Evolutionary conservation across 2,329 filamentous ascomycete genomes (phyloP).

Genomic region (Fusarium humuli): DNA sequence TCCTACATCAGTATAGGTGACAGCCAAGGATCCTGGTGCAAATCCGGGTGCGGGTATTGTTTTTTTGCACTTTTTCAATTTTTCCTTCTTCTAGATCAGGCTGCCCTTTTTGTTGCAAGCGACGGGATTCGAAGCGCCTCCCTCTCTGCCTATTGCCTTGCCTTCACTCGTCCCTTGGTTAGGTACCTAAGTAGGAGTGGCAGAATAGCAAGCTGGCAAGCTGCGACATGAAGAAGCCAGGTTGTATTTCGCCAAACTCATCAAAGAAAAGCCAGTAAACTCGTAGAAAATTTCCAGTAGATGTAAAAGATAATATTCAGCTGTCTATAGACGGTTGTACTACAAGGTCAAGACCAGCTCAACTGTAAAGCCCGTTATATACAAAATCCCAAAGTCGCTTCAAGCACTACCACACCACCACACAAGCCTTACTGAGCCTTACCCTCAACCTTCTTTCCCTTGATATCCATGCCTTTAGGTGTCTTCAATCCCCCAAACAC

Average conservation of each 20-base stretch:
- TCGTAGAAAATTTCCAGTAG: not conserved
- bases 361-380: slow-evolving; percentile 6
- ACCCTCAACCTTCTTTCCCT: slow-evolving; percentile 34
- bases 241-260: not conserved
- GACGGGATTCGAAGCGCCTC: slow-evolving; percentile 3
- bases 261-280: not conserved
- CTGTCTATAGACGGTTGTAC: not conserved
- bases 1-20: slow-evolving; percentile 49
- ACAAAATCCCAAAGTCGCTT: not conserved
- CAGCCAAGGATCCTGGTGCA: slow-evolving; percentile 54
- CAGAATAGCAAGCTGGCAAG: not conserved
- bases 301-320: not conserved
- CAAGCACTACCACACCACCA: not conserved
- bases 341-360: slow-evolving; percentile 34
- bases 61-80: slow-evolving; percentile 22
- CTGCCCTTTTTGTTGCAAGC: not conserved
- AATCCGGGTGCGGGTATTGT: slow-evolving; percentile 50
- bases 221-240: not conserved
- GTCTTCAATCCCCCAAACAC: slow-evolving; percentile 79
- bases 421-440: slow-evolving; percentile 30
- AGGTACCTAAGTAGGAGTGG: not conserved
- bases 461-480: slow-evolving; percentile 55
- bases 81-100: not conserved
- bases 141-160: not conserved
- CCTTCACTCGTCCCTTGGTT: not conserved